Conservation (phyloP, 2,329 filamentous ascomycete genomes). For the Claviceps sp. region DNA sequence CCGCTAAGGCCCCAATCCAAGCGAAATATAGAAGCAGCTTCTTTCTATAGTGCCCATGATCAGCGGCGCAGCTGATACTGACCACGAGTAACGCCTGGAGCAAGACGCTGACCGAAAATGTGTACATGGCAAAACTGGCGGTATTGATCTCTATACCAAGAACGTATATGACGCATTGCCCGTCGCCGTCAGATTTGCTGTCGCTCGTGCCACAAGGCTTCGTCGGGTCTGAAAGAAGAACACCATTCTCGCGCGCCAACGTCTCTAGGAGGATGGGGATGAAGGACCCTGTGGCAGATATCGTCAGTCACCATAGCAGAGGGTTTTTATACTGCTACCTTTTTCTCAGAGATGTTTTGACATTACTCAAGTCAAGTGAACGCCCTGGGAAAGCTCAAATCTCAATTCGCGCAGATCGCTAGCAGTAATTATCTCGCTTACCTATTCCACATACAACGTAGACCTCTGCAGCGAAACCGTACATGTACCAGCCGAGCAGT, state of each 20-base stretch:
- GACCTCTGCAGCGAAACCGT: constrained; percentile 91
- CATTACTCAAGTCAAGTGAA: neutral
- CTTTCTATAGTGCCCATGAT: constrained; percentile 88
- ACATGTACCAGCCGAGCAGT: constrained; percentile 88
- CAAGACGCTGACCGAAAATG: constrained; percentile 83
- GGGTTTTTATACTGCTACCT: neutral
- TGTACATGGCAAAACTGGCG: constrained; percentile 96
- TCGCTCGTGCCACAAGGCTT: constrained; percentile 61
- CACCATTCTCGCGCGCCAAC: constrained; percentile 81
- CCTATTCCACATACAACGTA: constrained; percentile 76
- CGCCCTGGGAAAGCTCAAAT: neutral
- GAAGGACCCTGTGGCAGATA: constrained; percentile 57
- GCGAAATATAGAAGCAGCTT: constrained; percentile 76
- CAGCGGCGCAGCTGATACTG: constrained; percentile 89
- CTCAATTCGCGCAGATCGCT: neutral
- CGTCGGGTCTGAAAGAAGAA: constrained; percentile 63
- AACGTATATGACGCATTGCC: constrained; percentile 72
- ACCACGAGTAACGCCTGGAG: constrained; percentile 84
- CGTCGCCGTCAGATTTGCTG: constrained; percentile 34
- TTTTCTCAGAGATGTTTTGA: no score
- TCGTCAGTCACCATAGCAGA: constrained; percentile 5
- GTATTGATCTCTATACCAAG: constrained; percentile 84
- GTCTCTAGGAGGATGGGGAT: constrained; percentile 93
- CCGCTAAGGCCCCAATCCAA: constrained; percentile 63
- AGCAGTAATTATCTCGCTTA: constrained; percentile 26